Base-by-base conservation (phyloP, 148 eudicot species). In the Rhododendron ovatum region DNA sequence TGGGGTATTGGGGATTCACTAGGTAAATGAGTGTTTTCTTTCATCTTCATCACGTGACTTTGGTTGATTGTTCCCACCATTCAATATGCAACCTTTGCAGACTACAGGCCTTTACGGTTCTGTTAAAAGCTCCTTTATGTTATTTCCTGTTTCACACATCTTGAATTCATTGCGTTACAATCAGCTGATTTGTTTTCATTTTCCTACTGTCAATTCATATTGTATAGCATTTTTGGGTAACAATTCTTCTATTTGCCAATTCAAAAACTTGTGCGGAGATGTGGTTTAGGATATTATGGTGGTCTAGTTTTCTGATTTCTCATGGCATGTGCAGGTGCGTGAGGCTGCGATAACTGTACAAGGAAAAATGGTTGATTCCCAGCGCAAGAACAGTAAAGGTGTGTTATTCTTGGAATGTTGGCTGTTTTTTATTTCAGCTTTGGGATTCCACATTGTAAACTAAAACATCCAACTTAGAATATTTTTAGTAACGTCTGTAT, bases 381-480 rank as follows among this genome's bases (percentile, higher is more conserved):
- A 98, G 92, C 95, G 99, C 59, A 95, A 89, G 90, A 94, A 90
- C 89, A 95, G 90, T 85, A 98, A 91, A 98, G 99, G 99, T 98
- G 11, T 90, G 90, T 79, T 28, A 75, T 35, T 47, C 57, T 82
- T 50, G 4, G 17, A 83, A 81, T 81, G 83, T 9, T 80, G 48
- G 57, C 51, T 75, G 50, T 37, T 53, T 22, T 33, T 26, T 71
- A 28, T 10, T 39, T 86, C 55, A 61, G 7, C 59, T 65, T 65
- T 86, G 47, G 30, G 76, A 45, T 35, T 73, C 3, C 7, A 6
- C 7, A 41, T 41, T 41, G 45, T 41, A 51, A 28, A 51, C 20
- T 80, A 50, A 47, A 35, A 43, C 30, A 35, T 65, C 84, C 53
- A 11, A 59, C 61, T 63, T 4, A 15, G 30, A 82, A 41, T 22